phyloP scores from a whole-genome alignment of 2,329 filamentous ascomycete genomes.

The Nannizziopsis arthrosporioides region DNA sequence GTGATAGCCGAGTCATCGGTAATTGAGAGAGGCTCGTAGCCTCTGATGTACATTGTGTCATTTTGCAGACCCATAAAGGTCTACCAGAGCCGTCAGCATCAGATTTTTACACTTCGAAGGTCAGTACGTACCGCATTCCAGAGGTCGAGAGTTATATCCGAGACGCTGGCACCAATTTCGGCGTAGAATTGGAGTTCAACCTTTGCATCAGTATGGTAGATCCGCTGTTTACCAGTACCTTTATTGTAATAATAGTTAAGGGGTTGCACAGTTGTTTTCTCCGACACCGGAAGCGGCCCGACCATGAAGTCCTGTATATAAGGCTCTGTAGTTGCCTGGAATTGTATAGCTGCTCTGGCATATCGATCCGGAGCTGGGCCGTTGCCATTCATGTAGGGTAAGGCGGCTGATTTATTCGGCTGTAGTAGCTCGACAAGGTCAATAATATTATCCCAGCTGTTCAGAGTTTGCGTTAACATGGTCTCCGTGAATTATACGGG shows the following conservation, averaged over 20 bases:
- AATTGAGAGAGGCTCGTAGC: conserved; percentile 20
- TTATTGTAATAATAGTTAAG: conserved; percentile 39
- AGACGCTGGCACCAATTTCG: conserved; percentile 15
- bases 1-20: conserved; percentile 21
- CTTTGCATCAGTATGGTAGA: conserved; percentile 21
- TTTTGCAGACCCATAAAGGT: conserved; percentile 15
- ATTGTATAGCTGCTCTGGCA: conserved; percentile 39
- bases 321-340: conserved; percentile 34
- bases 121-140: conserved; percentile 14
- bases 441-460: conserved; percentile 35
- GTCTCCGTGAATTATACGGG: not conserved
- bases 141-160: conserved; percentile 19
- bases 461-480: not conserved
- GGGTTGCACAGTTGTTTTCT: conserved; percentile 29
- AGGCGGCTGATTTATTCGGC: conserved; percentile 39
- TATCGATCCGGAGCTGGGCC: conserved; percentile 30
- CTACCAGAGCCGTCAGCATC: not conserved
- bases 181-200: conserved; percentile 15
- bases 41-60: conserved; percentile 13
- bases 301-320: conserved; percentile 41
- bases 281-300: conserved; percentile 37
- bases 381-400: conserved; percentile 36
- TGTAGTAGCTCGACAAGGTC: conserved; percentile 39
- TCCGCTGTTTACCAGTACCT: conserved; percentile 21
- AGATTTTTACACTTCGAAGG: not conserved